Conservation (phyloP, 2,329 filamentous ascomycete species). For the Epichloe bromicola region DNA sequence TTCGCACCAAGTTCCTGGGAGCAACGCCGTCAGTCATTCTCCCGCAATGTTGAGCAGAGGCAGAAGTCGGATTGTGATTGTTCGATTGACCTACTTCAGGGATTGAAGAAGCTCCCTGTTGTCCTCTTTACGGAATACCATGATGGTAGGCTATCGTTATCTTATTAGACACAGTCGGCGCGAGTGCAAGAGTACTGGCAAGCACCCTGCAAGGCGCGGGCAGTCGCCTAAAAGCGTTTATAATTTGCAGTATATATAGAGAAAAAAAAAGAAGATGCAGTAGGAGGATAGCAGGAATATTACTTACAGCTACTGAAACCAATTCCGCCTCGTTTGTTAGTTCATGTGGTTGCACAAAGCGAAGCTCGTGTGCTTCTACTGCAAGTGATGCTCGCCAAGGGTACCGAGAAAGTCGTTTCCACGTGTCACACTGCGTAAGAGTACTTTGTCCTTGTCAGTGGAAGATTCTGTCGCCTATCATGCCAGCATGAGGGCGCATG, state of each 20-base stretch:
- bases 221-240: background rate
- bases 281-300: background rate
- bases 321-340: background rate
- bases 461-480: background rate
- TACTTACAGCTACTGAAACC: background rate
- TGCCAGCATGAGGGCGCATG: background rate
- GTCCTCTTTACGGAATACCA: slow-evolving; percentile 4
- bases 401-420: background rate
- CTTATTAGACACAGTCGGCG: background rate
- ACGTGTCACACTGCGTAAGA: slow-evolving; percentile 1
- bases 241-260: background rate
- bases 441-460: background rate
- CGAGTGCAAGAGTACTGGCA: too few relatives aligned
- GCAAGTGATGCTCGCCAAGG: slow-evolving; percentile 1
- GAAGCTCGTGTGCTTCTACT: background rate
- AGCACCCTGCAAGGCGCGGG: background rate
- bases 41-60: background rate
- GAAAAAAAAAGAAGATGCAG: background rate
- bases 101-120: slow-evolving; percentile 3
- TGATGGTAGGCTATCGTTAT: background rate
- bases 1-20: background rate
- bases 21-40: background rate
- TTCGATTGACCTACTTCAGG: slow-evolving; percentile 3
- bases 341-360: background rate
- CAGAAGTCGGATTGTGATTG: background rate